Percentiles rank a stretch among this genome's conserved stretches.
Evolutionary conservation across 2,329 filamentous ascomycete species (phyloP).

Genomic region (Drechslerella stenobrocha): DNA sequence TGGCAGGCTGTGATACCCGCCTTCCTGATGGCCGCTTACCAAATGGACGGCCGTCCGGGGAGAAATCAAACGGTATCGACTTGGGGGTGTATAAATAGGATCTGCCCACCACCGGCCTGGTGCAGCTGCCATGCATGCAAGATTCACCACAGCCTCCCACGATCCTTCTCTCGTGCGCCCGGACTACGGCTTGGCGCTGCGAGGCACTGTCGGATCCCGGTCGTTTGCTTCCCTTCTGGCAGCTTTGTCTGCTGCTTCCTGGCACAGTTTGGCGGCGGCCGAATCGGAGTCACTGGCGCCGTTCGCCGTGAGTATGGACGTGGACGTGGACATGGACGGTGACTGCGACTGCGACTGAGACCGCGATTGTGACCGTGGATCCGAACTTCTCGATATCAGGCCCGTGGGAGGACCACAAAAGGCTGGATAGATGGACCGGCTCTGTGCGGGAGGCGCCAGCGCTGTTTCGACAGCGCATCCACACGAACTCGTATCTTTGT

Average conservation of each 20-base stretch:
- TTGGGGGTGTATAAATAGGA: slow-evolving; percentile 2
- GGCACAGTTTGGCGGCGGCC: background rate
- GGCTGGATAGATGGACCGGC: too few species aligned
- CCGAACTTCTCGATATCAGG: too few species aligned
- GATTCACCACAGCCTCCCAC: slow-evolving; percentile 21
- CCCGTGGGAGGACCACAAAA: too few species aligned
- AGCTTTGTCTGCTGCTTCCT: background rate
- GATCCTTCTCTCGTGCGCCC: background rate
- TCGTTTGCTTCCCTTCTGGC: background rate
- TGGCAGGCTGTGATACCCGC: slow-evolving; percentile 3
- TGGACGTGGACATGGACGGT: background rate
- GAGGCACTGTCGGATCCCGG: background rate
- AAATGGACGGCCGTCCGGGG: too few species aligned
- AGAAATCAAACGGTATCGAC: too few species aligned
- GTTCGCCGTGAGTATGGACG: background rate
- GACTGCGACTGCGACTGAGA: too few species aligned
- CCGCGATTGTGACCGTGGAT: too few species aligned
- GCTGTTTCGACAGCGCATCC: too few species aligned
- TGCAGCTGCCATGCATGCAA: slow-evolving; percentile 3
- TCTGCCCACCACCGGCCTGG: background rate
- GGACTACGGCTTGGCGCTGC: background rate
- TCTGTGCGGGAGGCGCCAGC: too few species aligned
- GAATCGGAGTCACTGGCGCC: background rate
- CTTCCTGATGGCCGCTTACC: too few species aligned
- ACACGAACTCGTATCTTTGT: too few species aligned